Evolutionary conservation across 352 stramenopile genomes (phyloP).

Genomic region (Aphanomyces stellatus): DNA sequence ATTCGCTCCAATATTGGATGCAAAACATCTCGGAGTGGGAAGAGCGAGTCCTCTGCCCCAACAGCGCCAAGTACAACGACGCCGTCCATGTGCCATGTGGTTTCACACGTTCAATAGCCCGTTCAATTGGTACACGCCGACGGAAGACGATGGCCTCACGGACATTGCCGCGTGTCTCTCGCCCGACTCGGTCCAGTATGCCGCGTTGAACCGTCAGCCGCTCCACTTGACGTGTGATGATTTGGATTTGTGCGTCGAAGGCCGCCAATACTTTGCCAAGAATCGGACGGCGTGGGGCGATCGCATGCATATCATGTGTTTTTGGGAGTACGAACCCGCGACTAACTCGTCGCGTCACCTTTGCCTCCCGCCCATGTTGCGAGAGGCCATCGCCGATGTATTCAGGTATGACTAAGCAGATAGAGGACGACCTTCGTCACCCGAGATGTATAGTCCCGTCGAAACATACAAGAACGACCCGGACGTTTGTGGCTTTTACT

Average conservation of each 20-base stretch:
- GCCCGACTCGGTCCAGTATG: constrained; percentile 46
- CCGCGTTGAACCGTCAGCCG: constrained; percentile 46
- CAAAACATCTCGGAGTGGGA: constrained; percentile 66
- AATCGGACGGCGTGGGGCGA: constrained; percentile 53
- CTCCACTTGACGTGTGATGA: constrained; percentile 52
- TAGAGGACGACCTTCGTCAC: no score
- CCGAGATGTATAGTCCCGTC: constrained; percentile 27
- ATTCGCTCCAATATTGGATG: constrained; percentile 63
- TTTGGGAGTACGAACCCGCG: constrained; percentile 52
- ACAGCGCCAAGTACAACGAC: constrained; percentile 39
- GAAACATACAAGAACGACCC: constrained; percentile 45
- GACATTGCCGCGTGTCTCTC: constrained; percentile 45
- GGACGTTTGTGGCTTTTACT: constrained; percentile 64
- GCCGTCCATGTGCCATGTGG: not conserved
- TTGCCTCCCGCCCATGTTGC: constrained; percentile 48
- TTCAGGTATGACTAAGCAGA: constrained; percentile 26
- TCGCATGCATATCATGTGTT: constrained; percentile 58
- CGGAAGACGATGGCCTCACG: constrained; percentile 1
- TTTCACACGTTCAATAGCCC: not conserved
- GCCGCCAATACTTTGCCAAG: constrained; percentile 43
- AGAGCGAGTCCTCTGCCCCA: constrained; percentile 54
- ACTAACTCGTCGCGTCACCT: constrained; percentile 40
- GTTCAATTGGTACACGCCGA: constrained; percentile 13
- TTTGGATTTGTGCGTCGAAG: constrained; percentile 24
- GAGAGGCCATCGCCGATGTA: constrained; percentile 49